Percentiles rank a stretch among this genome's conserved stretches.
Conservation (phyloP, 164 flowering plant genomes). For the Stephania yunnanensis region DNA sequence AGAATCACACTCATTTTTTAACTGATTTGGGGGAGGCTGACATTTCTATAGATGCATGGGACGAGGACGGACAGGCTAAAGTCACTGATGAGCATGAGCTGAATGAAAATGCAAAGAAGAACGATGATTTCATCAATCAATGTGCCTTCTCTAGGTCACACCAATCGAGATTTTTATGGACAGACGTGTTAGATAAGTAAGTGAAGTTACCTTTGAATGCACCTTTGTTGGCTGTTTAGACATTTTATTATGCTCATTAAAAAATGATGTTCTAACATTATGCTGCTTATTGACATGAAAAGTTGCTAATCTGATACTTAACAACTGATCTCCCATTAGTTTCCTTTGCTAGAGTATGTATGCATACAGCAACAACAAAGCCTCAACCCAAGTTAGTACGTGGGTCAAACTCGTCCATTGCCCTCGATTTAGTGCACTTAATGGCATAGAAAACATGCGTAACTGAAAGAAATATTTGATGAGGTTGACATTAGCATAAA, state of each 20-base stretch:
- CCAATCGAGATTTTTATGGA: constrained; percentile 56
- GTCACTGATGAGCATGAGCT: constrained; percentile 24
- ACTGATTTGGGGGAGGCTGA: constrained; percentile 20
- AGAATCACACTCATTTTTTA: constrained; percentile 14
- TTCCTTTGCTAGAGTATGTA: background rate
- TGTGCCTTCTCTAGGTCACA: constrained; percentile 39
- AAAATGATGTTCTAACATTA: background rate
- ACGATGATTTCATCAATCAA: constrained; percentile 24
- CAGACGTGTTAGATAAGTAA: constrained; percentile 77
- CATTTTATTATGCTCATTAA: background rate
- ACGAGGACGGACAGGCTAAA: constrained; percentile 23
- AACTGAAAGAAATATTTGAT: background rate
- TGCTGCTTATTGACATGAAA: background rate
- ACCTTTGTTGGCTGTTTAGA: background rate
- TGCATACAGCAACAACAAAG: too few relatives aligned
- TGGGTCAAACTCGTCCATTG: too few relatives aligned
- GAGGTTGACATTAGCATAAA: background rate
- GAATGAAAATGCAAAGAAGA: constrained; percentile 26
- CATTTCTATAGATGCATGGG: constrained; percentile 16
- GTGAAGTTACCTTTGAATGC: constrained; percentile 33
- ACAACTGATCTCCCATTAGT: background rate
- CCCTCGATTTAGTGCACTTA: too few relatives aligned
- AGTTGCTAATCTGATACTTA: background rate
- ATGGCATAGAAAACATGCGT: background rate
- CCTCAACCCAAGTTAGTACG: too few relatives aligned